These are phyloP conservation scores for Aspergillus amoenus DNA, from an alignment of 2,329 filamentous ascomycete genomes.

Conservation along the genomic window DNA sequence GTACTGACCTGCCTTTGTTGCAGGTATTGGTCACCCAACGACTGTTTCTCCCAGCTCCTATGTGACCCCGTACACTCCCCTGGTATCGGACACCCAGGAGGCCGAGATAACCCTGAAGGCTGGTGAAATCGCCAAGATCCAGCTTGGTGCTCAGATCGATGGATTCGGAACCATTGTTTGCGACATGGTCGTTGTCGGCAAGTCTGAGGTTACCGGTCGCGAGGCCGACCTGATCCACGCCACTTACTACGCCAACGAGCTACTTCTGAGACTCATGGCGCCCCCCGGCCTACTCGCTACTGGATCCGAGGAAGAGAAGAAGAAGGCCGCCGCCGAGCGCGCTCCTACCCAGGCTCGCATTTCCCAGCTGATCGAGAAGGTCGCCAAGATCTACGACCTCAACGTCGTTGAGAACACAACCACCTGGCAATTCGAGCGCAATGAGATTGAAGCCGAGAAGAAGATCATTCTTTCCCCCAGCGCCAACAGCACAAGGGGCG, in stretches of 20 bases:
- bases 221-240: conserved; percentile 85
- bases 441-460: conserved; percentile 97
- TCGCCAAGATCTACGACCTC: conserved; percentile 86
- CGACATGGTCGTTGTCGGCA: conserved; percentile 77
- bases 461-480: conserved; percentile 88
- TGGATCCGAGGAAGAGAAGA: conserved; percentile 91
- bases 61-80: conserved; percentile 94
- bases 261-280: conserved; percentile 85
- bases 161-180: conserved; percentile 96
- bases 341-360: conserved; percentile 83
- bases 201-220: conserved; percentile 69
- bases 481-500: conserved; percentile 83
- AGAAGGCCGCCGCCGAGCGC: conserved; percentile 81
- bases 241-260: conserved; percentile 93
- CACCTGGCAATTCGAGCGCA: conserved; percentile 92
- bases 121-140: conserved; percentile 91
- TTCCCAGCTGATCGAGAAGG: conserved; percentile 82
- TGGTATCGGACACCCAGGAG: conserved; percentile 83
- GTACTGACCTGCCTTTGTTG: conserved; percentile 22
- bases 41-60: conserved; percentile 92
- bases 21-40: conserved; percentile 87
- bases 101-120: conserved; percentile 75
- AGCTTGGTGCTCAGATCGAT: conserved; percentile 98
- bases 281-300: conserved; percentile 82
- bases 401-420: conserved; percentile 97